These are phyloP conservation scores for Annona squamosa DNA, from an alignment of 164 flowering plant genomes.

Conservation along the genomic window DNA sequence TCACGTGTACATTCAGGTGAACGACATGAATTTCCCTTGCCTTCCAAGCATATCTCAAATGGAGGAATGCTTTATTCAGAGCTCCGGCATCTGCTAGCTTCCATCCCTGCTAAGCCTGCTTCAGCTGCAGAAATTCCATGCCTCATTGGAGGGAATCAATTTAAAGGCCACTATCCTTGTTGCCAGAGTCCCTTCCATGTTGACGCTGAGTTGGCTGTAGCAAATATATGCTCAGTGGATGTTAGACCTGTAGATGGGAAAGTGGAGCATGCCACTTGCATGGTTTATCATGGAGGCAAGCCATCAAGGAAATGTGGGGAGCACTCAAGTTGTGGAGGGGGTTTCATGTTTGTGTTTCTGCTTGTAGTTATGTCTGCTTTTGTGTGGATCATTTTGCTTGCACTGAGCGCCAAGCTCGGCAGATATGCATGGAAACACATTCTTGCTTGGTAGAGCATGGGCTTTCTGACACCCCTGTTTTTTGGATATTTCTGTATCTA, in stretches of 20 bases:
- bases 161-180: conserved; percentile 7
- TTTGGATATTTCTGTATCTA: background rate
- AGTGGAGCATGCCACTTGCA: conserved; percentile 17
- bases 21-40: background rate
- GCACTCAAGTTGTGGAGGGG: conserved; percentile 1
- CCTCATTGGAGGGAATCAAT: conserved; percentile 1
- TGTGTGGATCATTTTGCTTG: conserved; percentile 12
- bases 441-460: background rate
- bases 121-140: conserved; percentile 26
- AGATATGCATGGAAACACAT: background rate
- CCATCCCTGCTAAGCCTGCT: conserved; percentile 26
- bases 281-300: background rate
- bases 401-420: conserved; percentile 8
- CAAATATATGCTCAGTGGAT: conserved; percentile 21
- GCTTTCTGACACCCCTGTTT: background rate
- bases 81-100: conserved; percentile 16
- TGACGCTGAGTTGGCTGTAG: conserved; percentile 26
- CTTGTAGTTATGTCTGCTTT: conserved; percentile 13
- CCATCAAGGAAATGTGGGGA: background rate
- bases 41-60: background rate
- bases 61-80: conserved; percentile 8
- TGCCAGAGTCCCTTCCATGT: conserved; percentile 23
- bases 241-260: conserved; percentile 14
- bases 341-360: conserved; percentile 12
- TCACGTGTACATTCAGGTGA: conserved; percentile 21